Evolutionary conservation across 441 rosid species (phyloP), one percentile per base, ranked within the genome.

Genomic region (Hura crepitans): DNA sequence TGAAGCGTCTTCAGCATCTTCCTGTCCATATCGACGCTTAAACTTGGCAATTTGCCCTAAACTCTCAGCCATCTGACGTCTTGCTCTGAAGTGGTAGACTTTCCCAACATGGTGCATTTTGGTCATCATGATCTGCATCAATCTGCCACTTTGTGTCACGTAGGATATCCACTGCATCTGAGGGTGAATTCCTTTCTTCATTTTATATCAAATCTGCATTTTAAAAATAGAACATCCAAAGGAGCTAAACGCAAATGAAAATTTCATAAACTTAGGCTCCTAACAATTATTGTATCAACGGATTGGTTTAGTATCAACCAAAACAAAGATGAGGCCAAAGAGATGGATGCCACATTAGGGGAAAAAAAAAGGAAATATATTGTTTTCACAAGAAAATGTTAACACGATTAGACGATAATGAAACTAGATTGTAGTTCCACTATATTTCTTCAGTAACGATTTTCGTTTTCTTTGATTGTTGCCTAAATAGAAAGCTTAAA

Each of bases 101-200:
- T 85, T 87, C 33, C 94, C 97, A 27, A 77, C 92, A 65, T 85
- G 81, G 70, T 88, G 96, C 75, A 93, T 87, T 80, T 87, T 84
- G 51, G 97, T 89, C 98, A 93, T 91, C 93, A 84, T 87, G 62
- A 89, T 88, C 43, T 89, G 79, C 83, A 94, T 88, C 87, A 91
- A 78, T 76, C 98, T 80, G 67, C 98, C 97, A 30, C 95, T 89
- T 74, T 85, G 96, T 11, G 95, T 88, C 70, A 88, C 97, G 37
- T 85, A 91, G 4, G 98, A 89, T 78, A 93, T 85, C 92, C 97
- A 93, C 74, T 89, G 98, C 93, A 88, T 74, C 78, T 91, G 97
- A 74, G 93, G 98, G 80, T 91, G 96, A 68, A 87, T 23, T 56
- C 97, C 96, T 74, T 93, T 93, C 95, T 88, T 93, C 96, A 91